Evolutionary conservation across 306 rosid species (phyloP).

Genomic region (Rosa multiflora): DNA sequence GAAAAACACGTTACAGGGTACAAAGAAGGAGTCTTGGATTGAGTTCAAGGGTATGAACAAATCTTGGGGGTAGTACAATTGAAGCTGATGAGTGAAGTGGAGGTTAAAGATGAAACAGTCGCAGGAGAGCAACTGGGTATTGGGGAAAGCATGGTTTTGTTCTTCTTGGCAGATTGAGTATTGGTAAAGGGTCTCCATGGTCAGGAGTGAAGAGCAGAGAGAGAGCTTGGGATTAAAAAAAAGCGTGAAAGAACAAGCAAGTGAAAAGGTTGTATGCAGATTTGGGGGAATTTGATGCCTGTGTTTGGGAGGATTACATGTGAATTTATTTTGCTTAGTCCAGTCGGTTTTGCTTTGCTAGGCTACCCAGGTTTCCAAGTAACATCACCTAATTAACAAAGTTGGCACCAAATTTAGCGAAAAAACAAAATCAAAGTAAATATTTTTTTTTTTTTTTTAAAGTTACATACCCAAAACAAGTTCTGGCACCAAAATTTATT

Average conservation of each 20-base stretch:
- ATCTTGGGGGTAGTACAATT: slow-evolving; percentile 15
- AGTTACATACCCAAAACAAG: background rate
- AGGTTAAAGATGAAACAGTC: slow-evolving; percentile 28
- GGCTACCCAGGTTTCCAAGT: slow-evolving; percentile 19
- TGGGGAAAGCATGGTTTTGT: slow-evolving; percentile 5
- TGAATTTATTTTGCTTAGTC: slow-evolving; percentile 4
- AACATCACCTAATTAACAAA: background rate
- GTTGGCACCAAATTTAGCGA: background rate
- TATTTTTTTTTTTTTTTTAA: too few species aligned
- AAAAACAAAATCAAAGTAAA: background rate
- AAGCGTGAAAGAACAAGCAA: background rate
- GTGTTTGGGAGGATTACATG: background rate
- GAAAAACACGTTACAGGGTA: slow-evolving; percentile 28
- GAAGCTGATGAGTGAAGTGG: slow-evolving; percentile 27
- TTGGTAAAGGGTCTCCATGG: slow-evolving; percentile 31
- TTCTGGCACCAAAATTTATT: background rate
- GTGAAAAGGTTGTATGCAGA: background rate
- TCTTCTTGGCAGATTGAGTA: slow-evolving; percentile 23
- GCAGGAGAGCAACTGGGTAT: slow-evolving; percentile 26
- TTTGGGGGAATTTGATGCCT: slow-evolving; percentile 4
- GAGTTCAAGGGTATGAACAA: slow-evolving; percentile 11
- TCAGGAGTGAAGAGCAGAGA: background rate
- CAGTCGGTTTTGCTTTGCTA: slow-evolving; percentile 18
- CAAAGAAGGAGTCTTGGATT: slow-evolving; percentile 16
- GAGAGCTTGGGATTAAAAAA: slow-evolving; percentile 2